Conservation (phyloP, 352 stramenopile genomes). For the Globisporangium recalcitrans region DNA sequence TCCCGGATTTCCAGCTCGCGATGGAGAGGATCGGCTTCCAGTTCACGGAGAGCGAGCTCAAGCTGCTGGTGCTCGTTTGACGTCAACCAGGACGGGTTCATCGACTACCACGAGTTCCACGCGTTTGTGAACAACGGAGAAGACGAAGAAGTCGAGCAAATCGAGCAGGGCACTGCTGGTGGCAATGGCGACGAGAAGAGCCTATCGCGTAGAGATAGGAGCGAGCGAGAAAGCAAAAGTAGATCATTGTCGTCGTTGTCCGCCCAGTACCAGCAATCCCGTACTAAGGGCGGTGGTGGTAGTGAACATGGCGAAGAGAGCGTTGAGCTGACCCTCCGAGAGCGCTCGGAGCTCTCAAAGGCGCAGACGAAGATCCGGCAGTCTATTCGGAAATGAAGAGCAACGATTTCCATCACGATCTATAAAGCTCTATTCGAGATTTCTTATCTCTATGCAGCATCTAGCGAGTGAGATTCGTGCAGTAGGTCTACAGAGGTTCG, state of each 20-base stretch:
- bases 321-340: slow-evolving; percentile 31
- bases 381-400: slow-evolving; percentile 13
- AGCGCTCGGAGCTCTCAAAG: slow-evolving; percentile 34
- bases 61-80: slow-evolving; percentile 49
- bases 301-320: not conserved
- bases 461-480: not conserved
- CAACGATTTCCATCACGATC: not conserved
- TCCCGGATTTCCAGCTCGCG: slow-evolving; percentile 40
- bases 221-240: not conserved
- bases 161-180: not conserved
- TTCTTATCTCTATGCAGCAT: not conserved
- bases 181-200: not conserved
- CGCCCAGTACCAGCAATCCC: not conserved
- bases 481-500: slow-evolving; percentile 28
- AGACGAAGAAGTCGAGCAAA: not conserved
- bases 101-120: slow-evolving; percentile 63
- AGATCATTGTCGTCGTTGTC: not conserved
- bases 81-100: slow-evolving; percentile 40
- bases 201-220: not conserved
- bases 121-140: slow-evolving; percentile 31
- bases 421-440: not conserved
- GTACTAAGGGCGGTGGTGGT: not conserved
- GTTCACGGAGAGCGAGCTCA: slow-evolving; percentile 38
- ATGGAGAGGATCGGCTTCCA: slow-evolving; percentile 49
- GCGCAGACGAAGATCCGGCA: slow-evolving; percentile 35